A percentile compares a stretch with the other conserved stretches of the same genome.
Evolutionary conservation across 371 early-diverging fungal genomes (phyloP).

Genomic region (Fennellomyces sp.): DNA sequence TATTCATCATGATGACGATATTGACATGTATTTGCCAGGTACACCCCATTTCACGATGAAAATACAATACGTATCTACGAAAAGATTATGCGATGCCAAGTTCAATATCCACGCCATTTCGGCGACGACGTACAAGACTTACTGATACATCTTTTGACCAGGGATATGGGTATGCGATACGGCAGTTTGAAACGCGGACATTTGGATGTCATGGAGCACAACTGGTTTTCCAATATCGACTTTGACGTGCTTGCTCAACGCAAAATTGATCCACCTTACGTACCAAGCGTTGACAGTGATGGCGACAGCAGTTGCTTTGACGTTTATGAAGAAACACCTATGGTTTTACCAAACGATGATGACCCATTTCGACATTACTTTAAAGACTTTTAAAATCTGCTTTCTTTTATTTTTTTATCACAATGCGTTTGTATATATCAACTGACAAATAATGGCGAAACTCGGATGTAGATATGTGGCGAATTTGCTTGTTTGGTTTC

Average conservation of each 20-base stretch:
- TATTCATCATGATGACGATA: neutral
- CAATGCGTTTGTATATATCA: no score
- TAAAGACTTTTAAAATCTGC: neutral
- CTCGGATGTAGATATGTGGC: no score
- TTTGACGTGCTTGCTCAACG: constrained; percentile 77
- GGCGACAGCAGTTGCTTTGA: constrained; percentile 95
- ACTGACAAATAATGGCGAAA: no score
- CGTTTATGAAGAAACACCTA: constrained; percentile 70
- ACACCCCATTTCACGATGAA: constrained; percentile 92
- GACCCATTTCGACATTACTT: neutral
- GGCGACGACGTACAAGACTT: constrained; percentile 86
- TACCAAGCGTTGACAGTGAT: constrained; percentile 69
- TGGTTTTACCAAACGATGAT: neutral
- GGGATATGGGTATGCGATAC: constrained; percentile 85
- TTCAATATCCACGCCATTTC: constrained; percentile 75
- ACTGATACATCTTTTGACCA: constrained; percentile 80
- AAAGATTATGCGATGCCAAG: constrained; percentile 70
- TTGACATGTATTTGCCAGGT: neutral
- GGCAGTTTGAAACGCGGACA: constrained; percentile 89
- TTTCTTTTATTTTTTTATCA: no score
- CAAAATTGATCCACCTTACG: constrained; percentile 85
- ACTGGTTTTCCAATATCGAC: constrained; percentile 94
- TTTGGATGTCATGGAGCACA: constrained; percentile 87
- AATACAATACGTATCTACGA: constrained; percentile 90
- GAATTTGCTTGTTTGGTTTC: no score